phyloP scores from a whole-genome alignment of 2,329 filamentous ascomycete genomes.

The Paramyrothecium roridum region DNA sequence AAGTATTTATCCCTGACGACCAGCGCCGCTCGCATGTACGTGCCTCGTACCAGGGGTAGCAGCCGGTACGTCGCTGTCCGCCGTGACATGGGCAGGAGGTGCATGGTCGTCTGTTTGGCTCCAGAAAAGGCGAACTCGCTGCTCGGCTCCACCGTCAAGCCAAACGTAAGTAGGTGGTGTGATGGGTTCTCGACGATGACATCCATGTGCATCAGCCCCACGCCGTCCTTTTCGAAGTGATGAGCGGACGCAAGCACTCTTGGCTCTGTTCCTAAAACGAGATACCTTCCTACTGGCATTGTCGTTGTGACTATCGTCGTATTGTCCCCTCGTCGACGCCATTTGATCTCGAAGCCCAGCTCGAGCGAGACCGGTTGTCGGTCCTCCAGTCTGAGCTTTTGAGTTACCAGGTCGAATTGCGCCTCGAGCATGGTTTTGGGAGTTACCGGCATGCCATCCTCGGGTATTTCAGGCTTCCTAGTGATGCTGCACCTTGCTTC shows the following conservation, averaged over 20 bases:
- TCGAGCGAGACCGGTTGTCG: constrained; percentile 72
- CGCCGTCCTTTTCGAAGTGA: constrained; percentile 31
- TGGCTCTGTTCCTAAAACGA: constrained; percentile 79
- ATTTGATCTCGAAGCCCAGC: constrained; percentile 70
- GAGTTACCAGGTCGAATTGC: constrained; percentile 69
- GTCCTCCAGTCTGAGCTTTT: constrained; percentile 79
- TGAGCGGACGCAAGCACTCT: constrained; percentile 68
- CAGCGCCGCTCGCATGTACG: constrained; percentile 70
- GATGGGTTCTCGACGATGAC: constrained; percentile 88
- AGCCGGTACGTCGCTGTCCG: constrained; percentile 71
- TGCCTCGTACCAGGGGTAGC: constrained; percentile 61
- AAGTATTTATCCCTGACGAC: constrained; percentile 88
- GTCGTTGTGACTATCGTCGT: constrained; percentile 56
- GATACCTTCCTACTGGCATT: constrained; percentile 75
- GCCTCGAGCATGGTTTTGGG: constrained; percentile 70
- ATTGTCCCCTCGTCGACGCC: constrained; percentile 57
- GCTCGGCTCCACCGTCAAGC: constrained; percentile 84
- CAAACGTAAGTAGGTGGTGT: constrained; percentile 91
- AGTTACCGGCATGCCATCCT: constrained; percentile 46
- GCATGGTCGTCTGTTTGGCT: constrained; percentile 74
- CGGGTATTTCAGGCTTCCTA: constrained; percentile 33
- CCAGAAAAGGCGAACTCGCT: constrained; percentile 93
- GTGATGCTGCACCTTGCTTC: constrained; percentile 56
- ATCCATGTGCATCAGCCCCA: constrained; percentile 42
- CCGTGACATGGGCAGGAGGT: constrained; percentile 78